Evolutionary conservation across 2,329 filamentous ascomycete species (phyloP).

Genomic region (Niveomyces coronatus): DNA sequence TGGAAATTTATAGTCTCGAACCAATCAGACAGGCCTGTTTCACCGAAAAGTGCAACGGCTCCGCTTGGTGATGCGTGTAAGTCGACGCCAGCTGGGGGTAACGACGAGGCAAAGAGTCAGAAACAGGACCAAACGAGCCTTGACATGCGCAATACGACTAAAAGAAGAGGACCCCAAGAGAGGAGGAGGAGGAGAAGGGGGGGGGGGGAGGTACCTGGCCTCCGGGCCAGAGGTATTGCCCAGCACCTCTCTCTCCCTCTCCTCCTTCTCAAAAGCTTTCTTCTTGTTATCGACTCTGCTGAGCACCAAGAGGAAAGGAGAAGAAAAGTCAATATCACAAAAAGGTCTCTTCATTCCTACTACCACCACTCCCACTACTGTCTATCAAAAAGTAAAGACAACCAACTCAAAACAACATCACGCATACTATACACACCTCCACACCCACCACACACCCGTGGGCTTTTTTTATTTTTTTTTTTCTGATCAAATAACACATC

Average conservation of each 20-base stretch:
- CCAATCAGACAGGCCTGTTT: slow-evolving; percentile 16
- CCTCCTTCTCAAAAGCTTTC: slow-evolving; percentile 3
- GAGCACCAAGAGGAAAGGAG: neutral
- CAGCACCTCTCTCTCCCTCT: slow-evolving; percentile 1
- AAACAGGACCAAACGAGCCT: neutral
- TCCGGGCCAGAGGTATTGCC: slow-evolving; percentile 2
- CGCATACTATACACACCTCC: slow-evolving; percentile 1
- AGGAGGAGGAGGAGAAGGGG: neutral
- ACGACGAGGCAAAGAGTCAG: too few species aligned
- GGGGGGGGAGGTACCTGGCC: slow-evolving; percentile 9
- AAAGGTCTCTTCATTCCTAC: too few species aligned
- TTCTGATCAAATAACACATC: neutral
- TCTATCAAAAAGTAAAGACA: slow-evolving; percentile 3
- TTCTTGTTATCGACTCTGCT: neutral
- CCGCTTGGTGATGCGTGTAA: slow-evolving; percentile 27
- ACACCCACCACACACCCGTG: slow-evolving; percentile 9
- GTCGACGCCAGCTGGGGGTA: slow-evolving; percentile 15
- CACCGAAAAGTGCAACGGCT: slow-evolving; percentile 25
- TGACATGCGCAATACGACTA: slow-evolving; percentile 7
- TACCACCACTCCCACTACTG: too few species aligned
- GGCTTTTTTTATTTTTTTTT: too few species aligned
- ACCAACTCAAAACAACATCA: slow-evolving; percentile 1
- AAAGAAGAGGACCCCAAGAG: slow-evolving; percentile 6
- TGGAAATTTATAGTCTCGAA: neutral
- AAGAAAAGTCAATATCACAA: too few species aligned